phyloP scores from a whole-genome alignment of 495 filamentous ascomycete genomes.

The Tuber aestivum region DNA sequence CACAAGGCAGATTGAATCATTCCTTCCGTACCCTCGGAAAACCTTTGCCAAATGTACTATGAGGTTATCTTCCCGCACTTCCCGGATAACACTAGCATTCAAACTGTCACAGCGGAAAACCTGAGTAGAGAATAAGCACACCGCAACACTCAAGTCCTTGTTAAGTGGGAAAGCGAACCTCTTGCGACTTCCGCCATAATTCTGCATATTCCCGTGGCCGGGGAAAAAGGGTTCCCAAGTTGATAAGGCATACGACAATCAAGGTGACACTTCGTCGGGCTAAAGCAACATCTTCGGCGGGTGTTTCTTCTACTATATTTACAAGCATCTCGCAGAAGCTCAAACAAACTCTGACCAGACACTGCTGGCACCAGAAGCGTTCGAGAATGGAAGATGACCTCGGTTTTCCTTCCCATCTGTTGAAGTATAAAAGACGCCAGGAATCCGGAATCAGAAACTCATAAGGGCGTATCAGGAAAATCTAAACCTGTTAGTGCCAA shows the following conservation, averaged over 20 bases:
- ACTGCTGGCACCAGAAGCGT: not conserved
- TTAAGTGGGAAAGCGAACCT: constrained; percentile 6
- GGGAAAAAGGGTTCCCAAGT: constrained; percentile 10
- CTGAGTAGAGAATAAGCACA: not conserved
- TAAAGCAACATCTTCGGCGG: not conserved
- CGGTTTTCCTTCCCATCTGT: not conserved
- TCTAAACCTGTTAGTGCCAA: not conserved
- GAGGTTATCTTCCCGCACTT: not conserved
- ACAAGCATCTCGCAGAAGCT: constrained; percentile 18
- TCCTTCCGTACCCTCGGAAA: constrained; percentile 2
- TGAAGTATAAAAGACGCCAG: constrained; percentile 1
- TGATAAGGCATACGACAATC: constrained; percentile 18
- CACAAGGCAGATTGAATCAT: not conserved
- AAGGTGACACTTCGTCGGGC: constrained; percentile 11
- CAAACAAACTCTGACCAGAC: not conserved
- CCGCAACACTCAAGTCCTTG: not conserved
- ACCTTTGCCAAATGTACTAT: not conserved
- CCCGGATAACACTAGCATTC: not conserved
- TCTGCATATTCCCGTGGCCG: not conserved
- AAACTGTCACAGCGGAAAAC: not conserved
- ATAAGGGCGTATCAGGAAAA: constrained; percentile 13
- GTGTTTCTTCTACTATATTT: not conserved
- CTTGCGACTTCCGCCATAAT: constrained; percentile 11
- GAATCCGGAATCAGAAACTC: constrained; percentile 13
- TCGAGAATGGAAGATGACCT: constrained; percentile 8